phyloP scores from a whole-genome alignment of 371 early-diverging fungal genomes.

The Syncephalastrum contaminatum region DNA sequence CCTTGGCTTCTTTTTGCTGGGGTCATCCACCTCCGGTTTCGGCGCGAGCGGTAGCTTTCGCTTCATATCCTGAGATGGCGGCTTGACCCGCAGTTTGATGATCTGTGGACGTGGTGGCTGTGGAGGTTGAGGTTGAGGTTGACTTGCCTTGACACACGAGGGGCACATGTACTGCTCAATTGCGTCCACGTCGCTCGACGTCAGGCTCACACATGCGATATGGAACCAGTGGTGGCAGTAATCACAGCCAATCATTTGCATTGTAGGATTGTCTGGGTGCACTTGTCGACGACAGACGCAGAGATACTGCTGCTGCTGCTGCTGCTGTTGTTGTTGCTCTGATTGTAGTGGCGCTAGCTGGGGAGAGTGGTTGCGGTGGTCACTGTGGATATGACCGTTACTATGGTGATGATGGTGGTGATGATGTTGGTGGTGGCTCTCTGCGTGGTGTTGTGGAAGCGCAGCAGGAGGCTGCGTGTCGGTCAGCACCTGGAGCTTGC shows the following conservation, averaged over 20 bases:
- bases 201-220: conserved; percentile 43
- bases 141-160: conserved; percentile 6
- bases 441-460: background rate
- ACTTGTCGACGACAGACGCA: conserved; percentile 37
- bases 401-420: background rate
- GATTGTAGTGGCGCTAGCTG: background rate
- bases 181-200: conserved; percentile 12
- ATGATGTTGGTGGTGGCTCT: conserved; percentile 9
- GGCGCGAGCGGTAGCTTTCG: background rate
- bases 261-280: conserved; percentile 18
- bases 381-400: background rate
- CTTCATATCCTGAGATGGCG: background rate
- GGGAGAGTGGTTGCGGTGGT: conserved; percentile 10
- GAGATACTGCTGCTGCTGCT: conserved; percentile 14
- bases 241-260: conserved; percentile 59
- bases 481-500: conserved; percentile 44
- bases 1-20: conserved; percentile 5
- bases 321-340: background rate
- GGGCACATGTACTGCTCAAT: conserved; percentile 26
- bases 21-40: conserved; percentile 1
- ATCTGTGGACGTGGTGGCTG: conserved; percentile 1
- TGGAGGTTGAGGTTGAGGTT: too few relatives aligned
- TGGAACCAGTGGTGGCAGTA: conserved; percentile 63
- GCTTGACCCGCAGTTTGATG: conserved; percentile 12
- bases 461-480: conserved; percentile 4